Evolutionary conservation across 2,329 filamentous ascomycete species (phyloP).

Genomic region (Fusarium annulatum): DNA sequence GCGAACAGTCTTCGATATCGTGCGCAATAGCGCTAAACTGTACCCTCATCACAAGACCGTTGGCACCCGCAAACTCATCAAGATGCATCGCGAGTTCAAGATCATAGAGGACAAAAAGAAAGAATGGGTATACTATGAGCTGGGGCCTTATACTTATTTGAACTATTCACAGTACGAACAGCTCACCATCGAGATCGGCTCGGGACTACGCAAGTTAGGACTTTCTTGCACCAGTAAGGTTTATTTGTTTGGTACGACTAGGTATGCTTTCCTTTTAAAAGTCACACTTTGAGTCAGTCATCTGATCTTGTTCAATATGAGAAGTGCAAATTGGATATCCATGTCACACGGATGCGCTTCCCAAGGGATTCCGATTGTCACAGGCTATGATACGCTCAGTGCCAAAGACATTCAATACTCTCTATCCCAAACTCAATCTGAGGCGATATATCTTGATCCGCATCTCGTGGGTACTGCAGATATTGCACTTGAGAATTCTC

Average conservation of each 20-base stretch:
- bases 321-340: slow-evolving; percentile 83
- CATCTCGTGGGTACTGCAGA: slow-evolving; percentile 71
- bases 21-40: too few relatives aligned
- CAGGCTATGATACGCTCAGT: slow-evolving; percentile 93
- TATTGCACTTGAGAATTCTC: slow-evolving; percentile 60
- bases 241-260: slow-evolving; percentile 85
- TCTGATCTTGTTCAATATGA: neutral
- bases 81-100: too few relatives aligned
- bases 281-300: neutral
- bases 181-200: slow-evolving; percentile 66
- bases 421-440: slow-evolving; percentile 81
- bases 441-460: slow-evolving; percentile 88
- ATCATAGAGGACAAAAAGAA: too few relatives aligned
- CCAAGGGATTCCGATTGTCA: slow-evolving; percentile 93
- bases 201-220: slow-evolving; percentile 79
- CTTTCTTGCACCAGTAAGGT: slow-evolving; percentile 74
- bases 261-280: slow-evolving; percentile 57
- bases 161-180: neutral
- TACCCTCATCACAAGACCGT: too few relatives aligned
- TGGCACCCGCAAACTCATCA: too few relatives aligned
- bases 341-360: slow-evolving; percentile 81
- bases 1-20: too few relatives aligned
- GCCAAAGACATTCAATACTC: slow-evolving; percentile 87
- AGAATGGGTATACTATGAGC: too few relatives aligned
- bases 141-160: too few relatives aligned